These are phyloP conservation scores for Magnusiomyces fungicola DNA, from an alignment of 1,139 yeast genomes.

Conservation along the genomic window DNA sequence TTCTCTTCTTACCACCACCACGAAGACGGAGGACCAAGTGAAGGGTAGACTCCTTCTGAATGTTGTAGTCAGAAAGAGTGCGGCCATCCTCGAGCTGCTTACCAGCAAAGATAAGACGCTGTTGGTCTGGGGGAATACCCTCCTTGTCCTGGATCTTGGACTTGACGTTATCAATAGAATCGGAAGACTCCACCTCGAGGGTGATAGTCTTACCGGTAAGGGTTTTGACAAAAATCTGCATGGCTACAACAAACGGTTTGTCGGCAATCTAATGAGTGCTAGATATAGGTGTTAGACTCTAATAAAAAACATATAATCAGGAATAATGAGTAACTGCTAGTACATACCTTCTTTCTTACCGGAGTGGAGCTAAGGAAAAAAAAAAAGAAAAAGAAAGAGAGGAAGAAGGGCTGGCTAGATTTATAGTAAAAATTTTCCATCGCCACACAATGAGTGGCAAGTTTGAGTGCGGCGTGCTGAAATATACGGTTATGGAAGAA, in stretches of 20 bases:
- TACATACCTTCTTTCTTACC: slow-evolving; percentile 22
- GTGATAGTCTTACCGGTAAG: slow-evolving; percentile 99
- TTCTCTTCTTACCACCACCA: slow-evolving; percentile 99
- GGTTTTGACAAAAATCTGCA: slow-evolving; percentile 99
- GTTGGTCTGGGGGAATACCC: slow-evolving; percentile 99
- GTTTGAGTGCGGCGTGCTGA: no score
- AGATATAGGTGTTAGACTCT: neutral
- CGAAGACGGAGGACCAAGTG: slow-evolving; percentile 98
- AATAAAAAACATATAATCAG: no score
- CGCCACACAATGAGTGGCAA: no score
- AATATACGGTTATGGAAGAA: no score
- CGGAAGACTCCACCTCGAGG: slow-evolving; percentile 98
- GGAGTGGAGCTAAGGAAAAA: slow-evolving; percentile 13
- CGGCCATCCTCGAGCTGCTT: slow-evolving; percentile 99
- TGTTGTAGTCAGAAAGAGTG: slow-evolving; percentile 98
- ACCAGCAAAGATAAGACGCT: slow-evolving; percentile 99
- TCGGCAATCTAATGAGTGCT: slow-evolving; percentile 28
- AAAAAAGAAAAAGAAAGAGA: slow-evolving; percentile 4
- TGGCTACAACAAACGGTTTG: slow-evolving; percentile 31
- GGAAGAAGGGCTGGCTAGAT: neutral
- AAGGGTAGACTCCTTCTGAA: slow-evolving; percentile 98
- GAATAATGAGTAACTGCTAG: neutral
- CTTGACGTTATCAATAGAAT: slow-evolving; percentile 99
- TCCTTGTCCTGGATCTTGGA: slow-evolving; percentile 99
- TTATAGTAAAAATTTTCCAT: neutral